Base-by-base conservation (phyloP, 2,329 filamentous ascomycete genomes). In the Phialocephala sp. region DNA sequence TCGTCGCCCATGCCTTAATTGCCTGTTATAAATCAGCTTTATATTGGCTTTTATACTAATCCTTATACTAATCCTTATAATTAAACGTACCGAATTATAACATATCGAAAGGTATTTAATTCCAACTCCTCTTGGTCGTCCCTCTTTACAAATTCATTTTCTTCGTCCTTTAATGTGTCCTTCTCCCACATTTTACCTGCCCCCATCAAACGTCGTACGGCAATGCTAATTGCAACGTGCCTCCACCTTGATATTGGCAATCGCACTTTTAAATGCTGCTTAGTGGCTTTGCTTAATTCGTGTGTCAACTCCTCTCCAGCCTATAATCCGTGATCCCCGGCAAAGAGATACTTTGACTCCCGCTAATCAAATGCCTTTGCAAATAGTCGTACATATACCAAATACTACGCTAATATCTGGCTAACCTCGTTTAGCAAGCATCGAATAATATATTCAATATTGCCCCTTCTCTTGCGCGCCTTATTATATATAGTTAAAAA, bases 401-500 rank as follows among this genome's bases (percentile, higher is more conserved):
- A 12, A 41, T 66, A 62, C 43, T 66, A 39, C 1, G 50, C 63
- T 8, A 66, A 2, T 2, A 66, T 22, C 63, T 62, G 22, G 32
- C 63, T 61, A 4, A 62, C 11, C 45, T 47, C 5, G 32, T 50
- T 36, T 4, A 24, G 59, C 2, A 66, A 59, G 43, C 15, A 61
- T 11, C 43, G 54, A 14, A 67, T 11, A 18, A 67, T 59, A 37
- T 67, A 65, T n/a, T 67, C 58, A 36, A 35, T 62, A 8, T 67
- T 67, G 6, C 65, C 65, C 11, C 59, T n/a, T 8, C 63, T 27
- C 27, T 52, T 66, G 18, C 36, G 50, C 4, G 59, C 9, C 41
- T 66, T 66, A 52, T 67, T 27, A 37, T 67, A 67, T 18, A 47
- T 67, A 3, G 58, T 65, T 20, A 67, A 41, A 14, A 67, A 15